These are phyloP conservation scores for Pythium vanterpoolii DNA, from an alignment of 352 stramenopile species.

Conservation along the genomic window DNA sequence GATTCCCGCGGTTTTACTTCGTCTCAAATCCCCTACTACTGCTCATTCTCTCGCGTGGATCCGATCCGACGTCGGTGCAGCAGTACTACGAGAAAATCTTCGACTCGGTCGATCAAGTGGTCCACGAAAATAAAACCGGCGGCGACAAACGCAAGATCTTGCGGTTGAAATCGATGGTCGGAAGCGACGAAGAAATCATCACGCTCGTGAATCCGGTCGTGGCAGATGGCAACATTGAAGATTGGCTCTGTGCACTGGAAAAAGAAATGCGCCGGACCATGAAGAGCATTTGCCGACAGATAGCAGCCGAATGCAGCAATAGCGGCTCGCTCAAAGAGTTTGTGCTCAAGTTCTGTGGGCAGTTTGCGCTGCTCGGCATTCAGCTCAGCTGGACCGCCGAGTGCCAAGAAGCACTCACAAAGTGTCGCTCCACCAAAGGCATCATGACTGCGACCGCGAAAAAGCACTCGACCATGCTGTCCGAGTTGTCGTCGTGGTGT, in stretches of 20 bases:
- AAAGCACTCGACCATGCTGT: slow-evolving; percentile 92
- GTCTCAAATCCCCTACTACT: slow-evolving; percentile 97
- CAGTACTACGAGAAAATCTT: slow-evolving; percentile 99
- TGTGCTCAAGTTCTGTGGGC: slow-evolving; percentile 92
- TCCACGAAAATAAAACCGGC: slow-evolving; percentile 98
- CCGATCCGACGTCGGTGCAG: slow-evolving; percentile 97
- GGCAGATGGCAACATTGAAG: slow-evolving; percentile 98
- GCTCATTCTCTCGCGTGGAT: slow-evolving; percentile 97
- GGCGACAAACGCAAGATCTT: slow-evolving; percentile 88
- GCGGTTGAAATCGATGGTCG: slow-evolving; percentile 69
- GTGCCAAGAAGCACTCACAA: slow-evolving; percentile 92
- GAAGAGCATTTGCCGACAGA: slow-evolving; percentile 96
- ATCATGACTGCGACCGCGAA: slow-evolving; percentile 96
- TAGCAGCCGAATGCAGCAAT: slow-evolving; percentile 80
- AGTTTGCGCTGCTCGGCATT: slow-evolving; percentile 95
- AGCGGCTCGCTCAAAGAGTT: slow-evolving; percentile 54
- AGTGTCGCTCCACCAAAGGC: slow-evolving; percentile 95
- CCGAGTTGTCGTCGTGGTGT: slow-evolving; percentile 95
- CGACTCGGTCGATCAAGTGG: slow-evolving; percentile 97
- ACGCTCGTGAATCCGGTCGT: slow-evolving; percentile 89
- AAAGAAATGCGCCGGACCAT: slow-evolving; percentile 95
- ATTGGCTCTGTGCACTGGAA: slow-evolving; percentile 97
- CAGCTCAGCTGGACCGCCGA: slow-evolving; percentile 97
- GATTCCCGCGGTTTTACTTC: slow-evolving; percentile 99
- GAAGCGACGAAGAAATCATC: slow-evolving; percentile 75